Conservation (phyloP, 2,329 filamentous ascomycete genomes). For the Alternaria viburni region DNA sequence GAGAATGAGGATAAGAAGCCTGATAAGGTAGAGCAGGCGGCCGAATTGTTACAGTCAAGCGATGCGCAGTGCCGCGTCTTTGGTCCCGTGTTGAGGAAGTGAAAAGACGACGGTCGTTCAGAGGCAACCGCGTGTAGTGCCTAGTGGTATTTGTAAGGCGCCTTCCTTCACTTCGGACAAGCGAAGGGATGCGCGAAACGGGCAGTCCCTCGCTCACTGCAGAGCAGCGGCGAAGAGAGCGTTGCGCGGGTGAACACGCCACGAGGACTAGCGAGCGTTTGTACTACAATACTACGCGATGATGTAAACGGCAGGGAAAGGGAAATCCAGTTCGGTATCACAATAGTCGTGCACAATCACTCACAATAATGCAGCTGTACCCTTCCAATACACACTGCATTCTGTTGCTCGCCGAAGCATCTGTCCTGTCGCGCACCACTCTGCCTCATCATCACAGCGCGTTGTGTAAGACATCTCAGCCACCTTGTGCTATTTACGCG, state of each 20-base stretch:
- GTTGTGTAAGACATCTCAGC: background rate
- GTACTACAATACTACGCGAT: background rate
- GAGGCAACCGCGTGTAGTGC: background rate
- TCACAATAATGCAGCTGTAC: slow-evolving; percentile 1
- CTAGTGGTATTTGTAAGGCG: slow-evolving; percentile 1
- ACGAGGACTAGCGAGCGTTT: background rate
- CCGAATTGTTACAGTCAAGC: background rate
- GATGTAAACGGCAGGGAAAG: background rate
- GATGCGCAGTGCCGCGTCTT: background rate
- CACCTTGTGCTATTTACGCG: background rate
- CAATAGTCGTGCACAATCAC: background rate
- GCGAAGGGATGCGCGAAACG: background rate
- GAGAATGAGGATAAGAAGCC: slow-evolving; percentile 18
- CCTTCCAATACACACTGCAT: background rate
- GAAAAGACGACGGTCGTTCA: background rate
- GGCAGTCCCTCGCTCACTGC: slow-evolving; percentile 1
- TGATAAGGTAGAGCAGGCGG: background rate
- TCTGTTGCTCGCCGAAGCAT: background rate
- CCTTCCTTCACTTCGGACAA: background rate
- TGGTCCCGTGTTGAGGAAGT: background rate
- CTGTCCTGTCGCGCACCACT: background rate
- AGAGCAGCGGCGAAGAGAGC: slow-evolving; percentile 2
- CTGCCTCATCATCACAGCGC: background rate
- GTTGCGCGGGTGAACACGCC: background rate
- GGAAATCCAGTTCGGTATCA: background rate